Evolutionary conservation across 495 filamentous ascomycete genomes (phyloP), one percentile per base, ranked within the genome.

Genomic region (Paragyromitra xinjiangensis): DNA sequence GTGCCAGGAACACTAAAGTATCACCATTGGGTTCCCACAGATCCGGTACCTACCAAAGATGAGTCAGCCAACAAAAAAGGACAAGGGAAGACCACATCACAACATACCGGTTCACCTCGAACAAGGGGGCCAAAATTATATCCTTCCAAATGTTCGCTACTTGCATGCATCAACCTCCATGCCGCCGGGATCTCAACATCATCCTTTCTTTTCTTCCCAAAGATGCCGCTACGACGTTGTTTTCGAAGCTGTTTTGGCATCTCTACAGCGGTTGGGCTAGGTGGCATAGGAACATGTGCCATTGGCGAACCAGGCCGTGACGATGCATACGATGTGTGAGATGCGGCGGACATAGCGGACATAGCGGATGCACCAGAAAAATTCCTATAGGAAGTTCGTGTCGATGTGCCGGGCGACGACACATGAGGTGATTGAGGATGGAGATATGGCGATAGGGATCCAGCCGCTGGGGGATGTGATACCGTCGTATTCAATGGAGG

Each of bases 11-110:
- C 34, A 99, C 88, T 67, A 89, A 89, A n/a, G 93, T 91, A 81
- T 95, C 92, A 22, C 92, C 93, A 53, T 86, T 81, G 45, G 95
- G 92, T 77, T 94, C 91, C 96, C 96, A 98, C 39, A 99, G 83
- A 84, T 98, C 96, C 0, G 90, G 86, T 11, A 97, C 88, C 92
- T 95, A 34, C 24, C 34, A 74, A 64, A 62, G 68, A 71, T 70
- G 40, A 69, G 71, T 71, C 61, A 80, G 65, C 51, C 56, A 50
- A 68, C 39, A 63, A 19, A 65, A 58, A 39, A 69, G 12, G 39
- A 42, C 64, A 69, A 42, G 26, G 39, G 39, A 59, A 37, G 1
- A 42, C 39, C 58, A 40, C 26, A 67, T 42, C 19, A 12, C 19
- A 66, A 70, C 77, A 53, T 80, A 80, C 78, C 62, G 39, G 62